phyloP scores from a whole-genome alignment of 1,284 basidiomycete species.

The Irpex rosettiformis region DNA sequence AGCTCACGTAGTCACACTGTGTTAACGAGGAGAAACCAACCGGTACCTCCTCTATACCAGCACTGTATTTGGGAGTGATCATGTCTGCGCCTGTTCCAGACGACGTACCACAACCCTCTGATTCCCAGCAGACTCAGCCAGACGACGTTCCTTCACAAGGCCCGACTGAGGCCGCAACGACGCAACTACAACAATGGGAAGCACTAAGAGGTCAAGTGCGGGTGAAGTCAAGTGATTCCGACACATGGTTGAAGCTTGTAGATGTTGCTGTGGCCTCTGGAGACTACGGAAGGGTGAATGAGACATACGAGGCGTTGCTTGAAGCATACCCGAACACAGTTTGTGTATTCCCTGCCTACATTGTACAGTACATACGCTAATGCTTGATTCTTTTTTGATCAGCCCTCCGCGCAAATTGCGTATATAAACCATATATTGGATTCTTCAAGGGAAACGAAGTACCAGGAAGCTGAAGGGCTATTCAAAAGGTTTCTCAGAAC shows the following conservation, averaged over 20 bases:
- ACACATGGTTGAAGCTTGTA: constrained; percentile 67
- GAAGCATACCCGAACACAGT: constrained; percentile 79
- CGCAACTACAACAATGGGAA: constrained; percentile 39
- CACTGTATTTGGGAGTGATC: neutral
- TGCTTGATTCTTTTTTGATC: too few species aligned
- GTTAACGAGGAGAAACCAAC: too few species aligned
- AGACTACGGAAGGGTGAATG: constrained; percentile 65
- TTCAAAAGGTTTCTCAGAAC: constrained; percentile 81
- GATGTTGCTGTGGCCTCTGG: constrained; percentile 63
- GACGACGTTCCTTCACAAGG: neutral
- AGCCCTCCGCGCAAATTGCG: constrained; percentile 76
- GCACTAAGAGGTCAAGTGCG: constrained; percentile 41
- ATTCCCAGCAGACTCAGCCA: neutral
- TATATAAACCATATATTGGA: constrained; percentile 79
- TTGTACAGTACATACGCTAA: too few species aligned
- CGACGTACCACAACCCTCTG: neutral
- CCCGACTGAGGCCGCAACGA: neutral
- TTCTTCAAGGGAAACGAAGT: constrained; percentile 46
- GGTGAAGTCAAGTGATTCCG: constrained; percentile 58
- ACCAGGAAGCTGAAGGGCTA: constrained; percentile 70
- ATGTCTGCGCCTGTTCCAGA: neutral
- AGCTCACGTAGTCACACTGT: too few species aligned
- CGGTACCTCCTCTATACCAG: neutral
- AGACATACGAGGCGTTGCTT: constrained; percentile 72
- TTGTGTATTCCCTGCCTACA: constrained; percentile 29